Percentiles rank a stretch among this genome's conserved stretches.
Evolutionary conservation across 352 stramenopile genomes (phyloP).

Genomic region (Globisporangium middletonii): DNA sequence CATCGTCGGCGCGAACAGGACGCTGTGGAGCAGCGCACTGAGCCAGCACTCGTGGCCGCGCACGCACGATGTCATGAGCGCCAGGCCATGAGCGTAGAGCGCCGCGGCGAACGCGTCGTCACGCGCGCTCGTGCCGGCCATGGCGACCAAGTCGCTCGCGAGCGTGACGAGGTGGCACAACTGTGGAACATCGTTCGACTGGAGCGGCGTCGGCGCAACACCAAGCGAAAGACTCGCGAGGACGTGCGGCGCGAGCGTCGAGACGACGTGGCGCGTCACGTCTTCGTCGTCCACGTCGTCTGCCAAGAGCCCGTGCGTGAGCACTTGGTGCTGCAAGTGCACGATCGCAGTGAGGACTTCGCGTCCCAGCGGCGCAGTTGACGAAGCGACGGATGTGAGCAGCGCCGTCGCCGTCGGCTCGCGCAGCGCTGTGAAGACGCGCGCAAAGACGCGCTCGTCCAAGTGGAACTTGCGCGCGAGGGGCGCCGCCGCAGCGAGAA

Average conservation of each 20-base stretch:
- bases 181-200: background rate
- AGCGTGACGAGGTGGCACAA: conserved; percentile 15
- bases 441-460: conserved; percentile 19
- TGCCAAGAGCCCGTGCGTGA: conserved; percentile 24
- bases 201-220: background rate
- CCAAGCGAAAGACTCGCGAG: background rate
- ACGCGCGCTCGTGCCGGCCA: conserved; percentile 9
- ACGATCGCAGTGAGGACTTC: conserved; percentile 24
- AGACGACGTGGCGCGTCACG: conserved; percentile 16
- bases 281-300: conserved; percentile 59
- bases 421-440: conserved; percentile 30
- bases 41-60: conserved; percentile 47
- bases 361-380: conserved; percentile 2
- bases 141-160: conserved; percentile 10
- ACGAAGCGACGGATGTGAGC: background rate
- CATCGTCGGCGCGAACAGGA: conserved; percentile 42
- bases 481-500: conserved; percentile 27
- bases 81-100: conserved; percentile 35
- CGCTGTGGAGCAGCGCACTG: conserved; percentile 29
- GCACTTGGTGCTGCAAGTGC: conserved; percentile 24
- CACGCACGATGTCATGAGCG: conserved; percentile 31
- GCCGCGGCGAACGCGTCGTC: conserved; percentile 27
- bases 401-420: conserved; percentile 2
- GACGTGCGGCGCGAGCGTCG: conserved; percentile 9
- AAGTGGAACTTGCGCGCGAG: conserved; percentile 58